Evolutionary conservation across 805 yeast genomes (phyloP).

Genomic region (Candida boidinii): DNA sequence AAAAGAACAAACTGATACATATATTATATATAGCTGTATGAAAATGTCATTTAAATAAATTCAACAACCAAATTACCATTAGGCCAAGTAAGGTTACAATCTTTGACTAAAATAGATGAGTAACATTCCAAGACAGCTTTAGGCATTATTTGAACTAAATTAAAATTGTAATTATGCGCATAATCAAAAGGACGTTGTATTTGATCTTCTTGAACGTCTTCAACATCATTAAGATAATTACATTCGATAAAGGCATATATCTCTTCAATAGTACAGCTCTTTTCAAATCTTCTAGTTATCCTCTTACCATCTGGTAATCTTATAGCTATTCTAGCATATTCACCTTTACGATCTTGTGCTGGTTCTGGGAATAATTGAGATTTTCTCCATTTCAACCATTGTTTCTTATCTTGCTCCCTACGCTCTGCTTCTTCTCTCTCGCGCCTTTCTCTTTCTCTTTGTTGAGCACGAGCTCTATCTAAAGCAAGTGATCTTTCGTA

Average conservation of each 20-base stretch:
- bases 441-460: slow-evolving; percentile 22
- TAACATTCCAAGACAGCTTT: slow-evolving; percentile 33
- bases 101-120: slow-evolving; percentile 23
- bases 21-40: too few species aligned
- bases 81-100: slow-evolving; percentile 47
- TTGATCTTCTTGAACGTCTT: slow-evolving; percentile 15
- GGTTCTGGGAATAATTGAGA: slow-evolving; percentile 13
- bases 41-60: too few species aligned
- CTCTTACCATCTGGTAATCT: slow-evolving; percentile 59
- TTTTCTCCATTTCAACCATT: slow-evolving; percentile 45
- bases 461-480: slow-evolving; percentile 50
- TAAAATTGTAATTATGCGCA: slow-evolving; percentile 39
- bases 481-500: slow-evolving; percentile 60
- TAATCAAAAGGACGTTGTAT: slow-evolving; percentile 24
- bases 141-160: slow-evolving; percentile 48
- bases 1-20: too few species aligned
- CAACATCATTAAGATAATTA: slow-evolving; percentile 17
- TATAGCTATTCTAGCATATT: slow-evolving; percentile 58
- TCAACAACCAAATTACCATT: slow-evolving; percentile 49
- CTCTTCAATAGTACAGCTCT: slow-evolving; percentile 44
- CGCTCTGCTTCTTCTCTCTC: slow-evolving; percentile 12
- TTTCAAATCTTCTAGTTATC: slow-evolving; percentile 37
- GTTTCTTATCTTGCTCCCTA: slow-evolving; percentile 13
- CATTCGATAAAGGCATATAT: slow-evolving; percentile 67
- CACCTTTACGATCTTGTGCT: slow-evolving; percentile 8